phyloP scores from a whole-genome alignment of 2,329 filamentous ascomycete genomes.

The Emericellopsis cladophorae region DNA sequence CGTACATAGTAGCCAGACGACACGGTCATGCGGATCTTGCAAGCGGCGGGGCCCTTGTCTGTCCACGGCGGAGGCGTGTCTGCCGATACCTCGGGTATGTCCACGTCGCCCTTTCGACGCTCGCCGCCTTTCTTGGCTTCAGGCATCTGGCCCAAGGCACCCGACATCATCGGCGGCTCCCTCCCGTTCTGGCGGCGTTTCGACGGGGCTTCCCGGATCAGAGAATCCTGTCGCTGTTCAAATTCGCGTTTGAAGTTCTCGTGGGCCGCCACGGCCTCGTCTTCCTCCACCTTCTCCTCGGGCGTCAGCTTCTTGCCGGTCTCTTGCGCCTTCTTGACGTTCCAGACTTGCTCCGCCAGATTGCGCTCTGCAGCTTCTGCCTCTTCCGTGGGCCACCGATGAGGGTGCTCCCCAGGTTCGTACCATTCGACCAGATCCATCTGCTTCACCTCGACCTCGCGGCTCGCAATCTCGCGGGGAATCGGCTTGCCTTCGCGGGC shows the following conservation, averaged over 20 bases:
- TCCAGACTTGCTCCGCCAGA: conserved; percentile 61
- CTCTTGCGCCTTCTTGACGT: conserved; percentile 44
- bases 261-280: conserved; percentile 39
- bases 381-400: conserved; percentile 69
- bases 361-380: conserved; percentile 62
- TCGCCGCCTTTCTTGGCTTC: conserved; percentile 9
- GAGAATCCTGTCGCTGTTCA: conserved; percentile 42
- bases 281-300: conserved; percentile 42
- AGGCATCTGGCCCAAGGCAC: conserved; percentile 39
- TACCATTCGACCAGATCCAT: conserved; percentile 76
- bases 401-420: conserved; percentile 68
- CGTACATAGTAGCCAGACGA: conserved; percentile 95
- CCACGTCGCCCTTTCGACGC: not conserved
- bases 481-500: conserved; percentile 80
- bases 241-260: conserved; percentile 45
- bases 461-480: conserved; percentile 69
- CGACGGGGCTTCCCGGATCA: conserved; percentile 37
- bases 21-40: conserved; percentile 77
- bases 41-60: conserved; percentile 59
- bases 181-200: conserved; percentile 16
- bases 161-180: conserved; percentile 40
- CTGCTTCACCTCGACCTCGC: conserved; percentile 65
- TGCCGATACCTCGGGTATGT: conserved; percentile 31
- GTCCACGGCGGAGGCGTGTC: conserved; percentile 42
- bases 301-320: conserved; percentile 33